These are phyloP conservation scores for Naganishia randhawae DNA, from an alignment of 768 basidiomycete species.

Conservation along the genomic window DNA sequence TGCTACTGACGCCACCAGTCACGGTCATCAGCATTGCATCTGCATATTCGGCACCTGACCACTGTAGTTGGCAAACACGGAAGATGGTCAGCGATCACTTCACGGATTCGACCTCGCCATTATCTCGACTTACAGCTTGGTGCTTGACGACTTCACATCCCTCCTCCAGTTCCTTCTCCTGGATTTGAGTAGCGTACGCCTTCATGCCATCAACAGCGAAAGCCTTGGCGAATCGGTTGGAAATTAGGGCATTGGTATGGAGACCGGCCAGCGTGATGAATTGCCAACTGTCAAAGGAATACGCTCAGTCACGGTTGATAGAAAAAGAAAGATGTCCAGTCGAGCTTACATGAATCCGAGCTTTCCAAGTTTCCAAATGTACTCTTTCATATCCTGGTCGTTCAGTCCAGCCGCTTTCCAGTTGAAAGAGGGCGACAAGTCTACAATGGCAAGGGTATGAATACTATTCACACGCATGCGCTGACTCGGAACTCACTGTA, in stretches of 20 bases:
- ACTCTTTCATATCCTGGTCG: constrained; percentile 72
- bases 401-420: constrained; percentile 76
- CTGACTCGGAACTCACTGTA: constrained; percentile 55
- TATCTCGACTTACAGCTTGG: constrained; percentile 61
- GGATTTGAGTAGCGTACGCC: constrained; percentile 92
- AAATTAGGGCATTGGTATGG: constrained; percentile 96
- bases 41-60: constrained; percentile 91
- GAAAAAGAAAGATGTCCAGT: neutral
- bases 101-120: constrained; percentile 37
- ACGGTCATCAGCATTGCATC: constrained; percentile 90
- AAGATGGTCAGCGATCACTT: constrained; percentile 36
- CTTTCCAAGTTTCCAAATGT: constrained; percentile 62
- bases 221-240: constrained; percentile 80
- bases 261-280: constrained; percentile 97
- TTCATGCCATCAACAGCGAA: constrained; percentile 97
- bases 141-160: constrained; percentile 96
- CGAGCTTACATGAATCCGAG: constrained; percentile 76
- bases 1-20: constrained; percentile 93
- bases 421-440: constrained; percentile 75
- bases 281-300: constrained; percentile 59
- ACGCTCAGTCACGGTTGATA: neutral
- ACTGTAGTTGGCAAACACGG: constrained; percentile 55
- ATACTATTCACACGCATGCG: neutral
- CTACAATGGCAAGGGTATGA: constrained; percentile 44
- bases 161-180: constrained; percentile 84